phyloP scores from a whole-genome alignment of 2,329 filamentous ascomycete genomes.

The Cryphonectria radicalis region DNA sequence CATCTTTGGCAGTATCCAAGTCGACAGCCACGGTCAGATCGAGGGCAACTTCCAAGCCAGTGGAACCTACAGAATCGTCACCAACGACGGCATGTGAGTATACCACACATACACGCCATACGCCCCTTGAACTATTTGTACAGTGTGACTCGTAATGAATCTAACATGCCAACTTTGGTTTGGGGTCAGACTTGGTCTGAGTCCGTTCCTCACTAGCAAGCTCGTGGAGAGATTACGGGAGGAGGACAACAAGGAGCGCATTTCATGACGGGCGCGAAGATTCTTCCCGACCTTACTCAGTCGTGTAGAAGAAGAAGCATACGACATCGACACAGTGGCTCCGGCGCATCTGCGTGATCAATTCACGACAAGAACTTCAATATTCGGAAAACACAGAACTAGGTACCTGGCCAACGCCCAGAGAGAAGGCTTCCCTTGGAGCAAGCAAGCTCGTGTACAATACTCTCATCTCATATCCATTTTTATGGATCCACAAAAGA shows the following conservation, averaged over 20 bases:
- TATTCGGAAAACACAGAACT: neutral
- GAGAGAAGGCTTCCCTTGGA: neutral
- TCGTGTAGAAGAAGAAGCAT: neutral
- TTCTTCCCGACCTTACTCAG: neutral
- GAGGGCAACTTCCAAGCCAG: constrained; percentile 63
- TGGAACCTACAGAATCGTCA: constrained; percentile 48
- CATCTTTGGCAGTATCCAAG: constrained; percentile 70
- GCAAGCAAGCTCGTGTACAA: constrained; percentile 1
- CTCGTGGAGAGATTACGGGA: constrained; percentile 25
- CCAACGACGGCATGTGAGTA: constrained; percentile 31
- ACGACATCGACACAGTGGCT: too few species aligned
- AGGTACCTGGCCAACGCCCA: neutral
- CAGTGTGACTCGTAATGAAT: neutral
- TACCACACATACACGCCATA: neutral
- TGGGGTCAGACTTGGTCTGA: constrained; percentile 23
- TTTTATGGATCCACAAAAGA: neutral
- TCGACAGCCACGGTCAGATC: constrained; percentile 60
- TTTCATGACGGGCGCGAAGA: constrained; percentile 6
- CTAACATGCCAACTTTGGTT: neutral
- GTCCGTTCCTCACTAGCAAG: constrained; percentile 28
- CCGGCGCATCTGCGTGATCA: too few species aligned
- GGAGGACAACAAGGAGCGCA: constrained; percentile 25
- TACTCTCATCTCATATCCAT: neutral
- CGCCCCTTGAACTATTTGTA: neutral
- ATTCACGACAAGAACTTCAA: neutral